Conservation (phyloP, 1,139 yeast species). For the Pneumocystis canis region DNA sequence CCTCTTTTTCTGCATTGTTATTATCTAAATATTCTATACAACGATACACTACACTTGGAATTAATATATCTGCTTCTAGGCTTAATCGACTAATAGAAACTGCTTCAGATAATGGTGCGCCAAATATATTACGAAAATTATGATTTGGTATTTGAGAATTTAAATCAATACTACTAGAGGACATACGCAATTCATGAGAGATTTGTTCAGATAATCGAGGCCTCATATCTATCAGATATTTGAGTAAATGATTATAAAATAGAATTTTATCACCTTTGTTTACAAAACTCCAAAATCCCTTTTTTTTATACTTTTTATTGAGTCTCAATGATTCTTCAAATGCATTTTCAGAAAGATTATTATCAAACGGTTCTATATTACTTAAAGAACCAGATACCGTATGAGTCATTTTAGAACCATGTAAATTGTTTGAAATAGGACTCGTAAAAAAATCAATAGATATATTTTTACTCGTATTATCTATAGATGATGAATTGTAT, state of each 20-base stretch:
- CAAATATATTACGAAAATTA: constrained; percentile 35
- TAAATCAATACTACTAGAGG: constrained; percentile 6
- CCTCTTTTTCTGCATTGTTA: constrained; percentile 65
- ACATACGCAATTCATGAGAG: neutral
- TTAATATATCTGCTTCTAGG: constrained; percentile 1
- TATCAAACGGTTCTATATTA: neutral
- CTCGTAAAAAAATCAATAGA: neutral
- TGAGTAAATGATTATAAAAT: neutral
- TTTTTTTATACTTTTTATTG: constrained; percentile 6
- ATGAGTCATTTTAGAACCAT: neutral
- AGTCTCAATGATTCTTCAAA: neutral
- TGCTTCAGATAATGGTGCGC: constrained; percentile 45
- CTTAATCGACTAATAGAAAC: constrained; percentile 25
- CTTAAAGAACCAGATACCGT: neutral
- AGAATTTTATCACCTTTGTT: constrained; percentile 2
- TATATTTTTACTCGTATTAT: neutral
- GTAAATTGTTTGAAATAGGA: neutral
- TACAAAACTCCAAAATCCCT: constrained; percentile 12
- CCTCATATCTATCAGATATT: neutral
- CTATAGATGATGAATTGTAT: neutral
- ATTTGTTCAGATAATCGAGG: neutral
- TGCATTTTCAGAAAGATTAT: neutral
- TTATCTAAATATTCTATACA: constrained; percentile 56
- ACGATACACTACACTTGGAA: constrained; percentile 62
- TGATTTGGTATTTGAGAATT: constrained; percentile 3